Percentiles rank a stretch among this genome's conserved stretches.
phyloP scores from a whole-genome alignment of 495 filamentous ascomycete species.

The Letharia lupina region DNA sequence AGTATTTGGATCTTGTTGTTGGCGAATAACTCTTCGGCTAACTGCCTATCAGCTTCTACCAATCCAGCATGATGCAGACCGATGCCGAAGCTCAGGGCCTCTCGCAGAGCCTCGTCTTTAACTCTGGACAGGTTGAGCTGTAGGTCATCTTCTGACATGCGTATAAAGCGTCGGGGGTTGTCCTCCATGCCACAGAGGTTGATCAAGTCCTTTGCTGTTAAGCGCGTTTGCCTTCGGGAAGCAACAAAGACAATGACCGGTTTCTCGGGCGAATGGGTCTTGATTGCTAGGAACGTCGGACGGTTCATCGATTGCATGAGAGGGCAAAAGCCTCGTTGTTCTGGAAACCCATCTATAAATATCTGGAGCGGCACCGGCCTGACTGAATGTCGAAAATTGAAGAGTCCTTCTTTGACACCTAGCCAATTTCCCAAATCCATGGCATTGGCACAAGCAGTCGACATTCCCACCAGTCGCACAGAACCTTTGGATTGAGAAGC shows the following conservation, averaged over 20 bases:
- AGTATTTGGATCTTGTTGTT: slow-evolving; percentile 98
- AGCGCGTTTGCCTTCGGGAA: slow-evolving; percentile 84
- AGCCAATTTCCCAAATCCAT: slow-evolving; percentile 93
- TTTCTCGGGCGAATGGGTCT: slow-evolving; percentile 89
- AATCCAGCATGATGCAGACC: slow-evolving; percentile 95
- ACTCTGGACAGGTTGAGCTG: slow-evolving; percentile 72
- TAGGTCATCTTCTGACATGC: slow-evolving; percentile 91
- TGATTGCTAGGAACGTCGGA: slow-evolving; percentile 92
- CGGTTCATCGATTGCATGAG: slow-evolving; percentile 99
- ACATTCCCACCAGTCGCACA: slow-evolving; percentile 92
- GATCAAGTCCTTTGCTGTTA: slow-evolving; percentile 93
- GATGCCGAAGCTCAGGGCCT: slow-evolving; percentile 92
- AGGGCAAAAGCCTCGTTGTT: slow-evolving; percentile 90
- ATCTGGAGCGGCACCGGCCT: slow-evolving; percentile 91
- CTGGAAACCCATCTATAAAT: slow-evolving; percentile 95
- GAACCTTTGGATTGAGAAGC: slow-evolving; percentile 79
- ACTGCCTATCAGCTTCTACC: slow-evolving; percentile 83
- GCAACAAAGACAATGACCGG: slow-evolving; percentile 98
- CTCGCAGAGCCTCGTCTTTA: slow-evolving; percentile 84
- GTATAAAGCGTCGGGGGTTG: slow-evolving; percentile 83
- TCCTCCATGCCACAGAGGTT: slow-evolving; percentile 98
- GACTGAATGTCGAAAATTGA: slow-evolving; percentile 98
- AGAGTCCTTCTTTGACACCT: slow-evolving; percentile 91
- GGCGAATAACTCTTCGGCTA: slow-evolving; percentile 88
- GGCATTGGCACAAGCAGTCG: slow-evolving; percentile 94